Conservation (phyloP, 2,329 filamentous ascomycete genomes). For the Plectosphaerella sp. region DNA sequence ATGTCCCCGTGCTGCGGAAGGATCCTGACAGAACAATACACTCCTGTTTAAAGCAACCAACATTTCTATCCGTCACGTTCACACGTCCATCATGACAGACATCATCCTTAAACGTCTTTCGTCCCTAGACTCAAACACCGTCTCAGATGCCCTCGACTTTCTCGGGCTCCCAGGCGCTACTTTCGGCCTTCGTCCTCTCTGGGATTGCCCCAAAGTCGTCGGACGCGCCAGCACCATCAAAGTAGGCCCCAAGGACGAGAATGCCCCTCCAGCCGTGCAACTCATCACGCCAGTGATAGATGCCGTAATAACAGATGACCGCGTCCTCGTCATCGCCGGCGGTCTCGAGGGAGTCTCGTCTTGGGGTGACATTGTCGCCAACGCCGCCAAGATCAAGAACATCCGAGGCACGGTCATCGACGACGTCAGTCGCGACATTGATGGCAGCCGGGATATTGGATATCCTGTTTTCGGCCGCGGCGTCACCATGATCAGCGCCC, state of each 20-base stretch:
- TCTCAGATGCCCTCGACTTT: constrained; percentile 15
- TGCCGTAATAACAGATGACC: constrained; percentile 7
- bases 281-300: constrained; percentile 11
- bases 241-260: constrained; percentile 7
- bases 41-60: no score
- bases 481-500: constrained; percentile 25
- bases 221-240: constrained; percentile 13
- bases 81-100: neutral
- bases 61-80: no score
- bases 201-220: constrained; percentile 14
- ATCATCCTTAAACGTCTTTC: constrained; percentile 8
- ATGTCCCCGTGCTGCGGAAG: no score
- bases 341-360: constrained; percentile 12
- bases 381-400: constrained; percentile 14
- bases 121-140: constrained; percentile 13
- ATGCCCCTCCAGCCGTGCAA: neutral
- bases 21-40: no score
- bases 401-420: constrained; percentile 26
- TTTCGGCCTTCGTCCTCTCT: constrained; percentile 12
- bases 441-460: constrained; percentile 22
- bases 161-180: constrained; percentile 12
- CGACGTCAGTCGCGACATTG: constrained; percentile 25
- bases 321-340: constrained; percentile 10
- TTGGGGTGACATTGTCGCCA: constrained; percentile 15
- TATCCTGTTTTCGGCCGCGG: constrained; percentile 27